A percentile compares a stretch with the other conserved stretches of the same genome.
phyloP scores from a whole-genome alignment of 2,329 filamentous ascomycete species.

The Calonectria pseudoreteaudii region DNA sequence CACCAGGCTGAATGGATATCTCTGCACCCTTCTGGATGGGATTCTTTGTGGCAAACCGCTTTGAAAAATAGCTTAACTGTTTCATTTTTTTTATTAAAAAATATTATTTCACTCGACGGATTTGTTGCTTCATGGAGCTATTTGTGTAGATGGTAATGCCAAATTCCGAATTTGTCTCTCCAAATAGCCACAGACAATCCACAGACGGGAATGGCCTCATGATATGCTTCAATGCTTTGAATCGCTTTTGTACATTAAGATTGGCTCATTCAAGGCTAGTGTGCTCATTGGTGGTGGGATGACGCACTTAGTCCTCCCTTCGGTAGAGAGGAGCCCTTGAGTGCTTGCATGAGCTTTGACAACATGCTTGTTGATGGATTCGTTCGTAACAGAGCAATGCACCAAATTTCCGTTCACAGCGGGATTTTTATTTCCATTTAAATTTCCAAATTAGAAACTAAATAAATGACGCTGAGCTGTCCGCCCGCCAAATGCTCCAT shows the following conservation, averaged over 20 bases:
- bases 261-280: background rate
- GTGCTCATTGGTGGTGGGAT: background rate
- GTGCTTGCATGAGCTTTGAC: background rate
- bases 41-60: background rate
- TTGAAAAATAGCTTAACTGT: background rate
- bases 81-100: background rate
- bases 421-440: background rate
- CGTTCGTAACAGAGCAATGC: background rate
- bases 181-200: background rate
- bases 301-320: background rate
- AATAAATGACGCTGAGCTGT: background rate
- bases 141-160: background rate
- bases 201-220: background rate
- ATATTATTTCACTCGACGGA: background rate
- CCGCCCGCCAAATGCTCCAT: no score
- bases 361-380: background rate
- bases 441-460: background rate
- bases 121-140: background rate
- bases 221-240: background rate
- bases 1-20: background rate
- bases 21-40: background rate
- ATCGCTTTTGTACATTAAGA: background rate
- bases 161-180: background rate
- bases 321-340: background rate
- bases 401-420: background rate